Evolutionary conservation across 139 green algal species (phyloP), one percentile per base, ranked within the genome.

Genomic region (Volvox reticuliferus): DNA sequence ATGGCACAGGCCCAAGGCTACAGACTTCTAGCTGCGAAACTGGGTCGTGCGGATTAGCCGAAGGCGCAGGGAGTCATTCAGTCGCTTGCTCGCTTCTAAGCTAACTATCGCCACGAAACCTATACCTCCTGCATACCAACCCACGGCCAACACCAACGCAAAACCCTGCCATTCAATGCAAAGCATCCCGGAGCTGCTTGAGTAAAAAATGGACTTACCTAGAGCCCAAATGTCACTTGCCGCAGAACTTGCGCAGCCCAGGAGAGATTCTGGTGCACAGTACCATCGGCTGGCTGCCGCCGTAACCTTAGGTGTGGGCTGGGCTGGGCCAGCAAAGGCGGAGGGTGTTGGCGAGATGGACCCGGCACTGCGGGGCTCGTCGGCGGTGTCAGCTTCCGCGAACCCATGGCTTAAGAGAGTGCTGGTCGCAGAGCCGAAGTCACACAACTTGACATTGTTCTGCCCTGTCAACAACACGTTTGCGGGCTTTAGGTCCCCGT

Each of bases 241-340:
- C 20, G 86, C 50, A 22, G 73, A 62, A 32, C 18, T 75, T 13
- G 61, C 55, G 0, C 18, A 50, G 20, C 86, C 86, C 86, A 90
- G 50, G 9, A 90, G 73, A 14, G 86, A 83, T 30, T 90, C 86
- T 0, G 86, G 86, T 6, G 86, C 86, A 69, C 86, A 90, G 21
- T 90, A 90, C 86, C 86, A 90, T 21, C 86, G 71, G 30, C 73
- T 84, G 1, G 86, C 86, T 0, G 86, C 86, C 1, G 84, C 84
- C 6, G 68, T 89, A 30, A 32, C 19, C 61, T 30, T 87, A 17
- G 55, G 35, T 28, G 78, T 44, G 32, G 6, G 18, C 21, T 84
- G 36, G 78, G 78, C 37, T 19, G 32, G 28, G 28, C 21, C 71
- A 20, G 71, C 14, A 35, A 19, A 67, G 24, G 78, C 78, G 14